These are phyloP conservation scores for Komagataella kurtzmanii DNA, from an alignment of 805 yeast genomes.

Conservation along the genomic window DNA sequence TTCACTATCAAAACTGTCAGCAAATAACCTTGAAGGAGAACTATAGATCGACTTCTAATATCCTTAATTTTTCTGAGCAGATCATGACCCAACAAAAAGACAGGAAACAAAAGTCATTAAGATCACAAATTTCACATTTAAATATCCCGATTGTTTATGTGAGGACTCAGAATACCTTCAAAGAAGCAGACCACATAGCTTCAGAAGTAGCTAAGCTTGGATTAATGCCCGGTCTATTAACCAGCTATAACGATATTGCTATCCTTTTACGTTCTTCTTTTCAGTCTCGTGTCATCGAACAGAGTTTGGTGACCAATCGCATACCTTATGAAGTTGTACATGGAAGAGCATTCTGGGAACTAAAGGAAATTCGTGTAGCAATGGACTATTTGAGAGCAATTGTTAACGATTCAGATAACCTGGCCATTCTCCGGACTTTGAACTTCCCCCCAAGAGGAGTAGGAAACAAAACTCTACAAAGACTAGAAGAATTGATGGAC, in stretches of 20 bases:
- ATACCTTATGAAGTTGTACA: slow-evolving; percentile 59
- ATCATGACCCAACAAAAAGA: slow-evolving; percentile 47
- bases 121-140: slow-evolving; percentile 26
- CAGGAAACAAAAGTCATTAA: slow-evolving; percentile 29
- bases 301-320: slow-evolving; percentile 35
- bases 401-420: slow-evolving; percentile 40
- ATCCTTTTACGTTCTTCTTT: slow-evolving; percentile 55
- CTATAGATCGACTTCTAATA: slow-evolving; percentile 66
- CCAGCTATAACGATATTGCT: slow-evolving; percentile 46
- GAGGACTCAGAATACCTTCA: slow-evolving; percentile 23
- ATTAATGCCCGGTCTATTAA: slow-evolving; percentile 29
- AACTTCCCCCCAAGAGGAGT: slow-evolving; percentile 53
- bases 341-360: slow-evolving; percentile 73
- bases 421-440: slow-evolving; percentile 45
- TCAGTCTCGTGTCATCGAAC: slow-evolving; percentile 52
- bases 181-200: slow-evolving; percentile 49
- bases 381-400: slow-evolving; percentile 55
- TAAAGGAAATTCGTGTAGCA: slow-evolving; percentile 50
- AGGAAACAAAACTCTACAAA: slow-evolving; percentile 39
- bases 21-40: slow-evolving; percentile 45
- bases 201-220: slow-evolving; percentile 37
- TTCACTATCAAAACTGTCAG: slow-evolving; percentile 15
- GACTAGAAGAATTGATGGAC: slow-evolving; percentile 12
- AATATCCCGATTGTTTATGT: slow-evolving; percentile 34
- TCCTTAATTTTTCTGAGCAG: slow-evolving; percentile 49